These are phyloP conservation scores for Rhizopogon vesiculosus DNA, from an alignment of 768 basidiomycete species.

Conservation along the genomic window DNA sequence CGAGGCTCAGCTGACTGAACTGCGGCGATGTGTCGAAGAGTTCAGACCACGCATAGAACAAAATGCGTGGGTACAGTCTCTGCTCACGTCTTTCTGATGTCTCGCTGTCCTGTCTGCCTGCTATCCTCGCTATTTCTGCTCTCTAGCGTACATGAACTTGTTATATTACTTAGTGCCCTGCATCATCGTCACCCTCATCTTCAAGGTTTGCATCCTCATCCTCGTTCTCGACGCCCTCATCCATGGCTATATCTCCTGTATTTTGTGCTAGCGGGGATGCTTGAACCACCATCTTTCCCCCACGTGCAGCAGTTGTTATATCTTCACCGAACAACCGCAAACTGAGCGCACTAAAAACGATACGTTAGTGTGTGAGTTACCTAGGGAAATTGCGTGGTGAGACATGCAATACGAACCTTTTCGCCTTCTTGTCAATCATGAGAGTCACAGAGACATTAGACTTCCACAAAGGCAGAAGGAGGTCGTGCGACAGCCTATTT, in stretches of 20 bases:
- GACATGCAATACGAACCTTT: constrained; percentile 55
- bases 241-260: neutral
- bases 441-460: constrained; percentile 81
- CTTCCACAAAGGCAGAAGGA: constrained; percentile 95
- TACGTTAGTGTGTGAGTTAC: neutral
- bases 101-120: neutral
- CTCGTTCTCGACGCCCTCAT: neutral
- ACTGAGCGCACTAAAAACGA: constrained; percentile 66
- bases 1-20: constrained; percentile 33
- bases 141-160: constrained; percentile 5
- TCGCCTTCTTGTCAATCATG: constrained; percentile 97
- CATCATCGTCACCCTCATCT: neutral
- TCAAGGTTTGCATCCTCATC: neutral
- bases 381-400: neutral
- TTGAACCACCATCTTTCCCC: constrained; percentile 20
- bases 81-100: constrained; percentile 40
- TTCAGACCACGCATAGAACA: constrained; percentile 67
- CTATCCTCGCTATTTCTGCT: neutral
- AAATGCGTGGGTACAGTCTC: constrained; percentile 72
- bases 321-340: constrained; percentile 82
- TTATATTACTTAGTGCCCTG: neutral
- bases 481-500: constrained; percentile 64
- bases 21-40: constrained; percentile 60
- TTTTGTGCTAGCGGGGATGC: neutral
- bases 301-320: constrained; percentile 49